Evolutionary conservation across 257 asterid species (phyloP).

Genomic region (Solanum dulcamara): DNA sequence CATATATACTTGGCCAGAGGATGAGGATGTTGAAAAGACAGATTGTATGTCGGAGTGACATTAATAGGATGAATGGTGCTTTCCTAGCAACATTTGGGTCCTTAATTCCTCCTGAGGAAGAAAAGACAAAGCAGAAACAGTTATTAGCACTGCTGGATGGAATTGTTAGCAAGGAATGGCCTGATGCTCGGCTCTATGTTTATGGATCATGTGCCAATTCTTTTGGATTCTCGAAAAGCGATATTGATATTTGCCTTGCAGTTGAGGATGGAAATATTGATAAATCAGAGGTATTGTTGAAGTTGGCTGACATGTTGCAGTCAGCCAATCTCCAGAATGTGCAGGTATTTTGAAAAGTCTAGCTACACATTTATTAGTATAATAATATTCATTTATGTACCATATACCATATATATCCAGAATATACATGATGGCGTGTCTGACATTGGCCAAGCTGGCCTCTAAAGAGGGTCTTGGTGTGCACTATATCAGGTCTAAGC

Average conservation of each 20-base stretch:
- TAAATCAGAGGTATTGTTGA: slow-evolving; percentile 63
- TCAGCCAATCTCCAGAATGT: slow-evolving; percentile 72
- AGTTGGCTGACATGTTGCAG: slow-evolving; percentile 74
- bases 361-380: not conserved
- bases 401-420: not conserved
- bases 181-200: slow-evolving; percentile 61
- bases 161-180: slow-evolving; percentile 71
- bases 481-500: not conserved
- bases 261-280: slow-evolving; percentile 44
- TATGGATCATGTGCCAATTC: slow-evolving; percentile 98
- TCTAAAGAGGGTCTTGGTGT: not conserved
- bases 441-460: not conserved
- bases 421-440: not conserved
- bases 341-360: slow-evolving; percentile 38
- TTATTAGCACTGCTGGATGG: slow-evolving; percentile 48
- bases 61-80: slow-evolving; percentile 31
- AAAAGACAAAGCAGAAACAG: slow-evolving; percentile 76
- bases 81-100: slow-evolving; percentile 58
- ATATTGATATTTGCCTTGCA: slow-evolving; percentile 79
- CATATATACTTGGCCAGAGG: slow-evolving; percentile 62
- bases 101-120: slow-evolving; percentile 84
- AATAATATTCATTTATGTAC: not conserved
- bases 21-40: slow-evolving; percentile 50
- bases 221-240: slow-evolving; percentile 89
- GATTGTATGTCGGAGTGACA: slow-evolving; percentile 46